Base-by-base conservation (phyloP, 495 filamentous ascomycete species). In the Aspergillus olivimuriae region DNA sequence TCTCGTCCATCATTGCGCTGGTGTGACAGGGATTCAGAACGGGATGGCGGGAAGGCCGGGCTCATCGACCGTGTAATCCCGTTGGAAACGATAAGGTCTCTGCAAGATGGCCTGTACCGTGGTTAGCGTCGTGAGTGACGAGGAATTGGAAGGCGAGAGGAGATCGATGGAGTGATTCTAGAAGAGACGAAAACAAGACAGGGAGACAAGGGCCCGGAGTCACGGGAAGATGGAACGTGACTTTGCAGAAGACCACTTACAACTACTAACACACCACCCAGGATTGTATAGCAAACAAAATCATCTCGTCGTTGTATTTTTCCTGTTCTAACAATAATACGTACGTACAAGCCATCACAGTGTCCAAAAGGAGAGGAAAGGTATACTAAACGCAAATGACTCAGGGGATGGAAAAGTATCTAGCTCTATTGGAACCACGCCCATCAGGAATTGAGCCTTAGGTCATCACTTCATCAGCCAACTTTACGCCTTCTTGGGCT, bases 401-500 rank as follows among this genome's bases (percentile, higher is more conserved):
- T 31, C 16, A 39, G 20, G n/a, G 16, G 20, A 19, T 47, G 39
- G 44, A 43, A 41, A 41, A 41, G 47, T 40, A 32, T 52, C 48
- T 56, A 48, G 47, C 43, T 59, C 46, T 62, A 57, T 61, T 52
- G 52, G 44, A 32, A 37, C 50, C 39, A 51, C 37, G 37, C 37
- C 43, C 31, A 17, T 44, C 42, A n/a, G n/a, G n/a, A n/a, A n/a
- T 17, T 17, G 42, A 49, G 16, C 47, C 32, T 49, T 22, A 15
- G 47, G 41, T 52, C 49, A 46, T 53, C 47, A 46, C 43, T 50
- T 58, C 53, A 53, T 58, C 47, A 46, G 41, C 47, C 33, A 40
- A 15, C 12, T 48, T 50, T 61, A 70, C 34, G 65, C 65, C 50
- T 51, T 57, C 53, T 70, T 70, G 14, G 66, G 60, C 61, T 70